Base-by-base conservation (phyloP, 495 filamentous ascomycete genomes). In the Neurospora cerealis region DNA sequence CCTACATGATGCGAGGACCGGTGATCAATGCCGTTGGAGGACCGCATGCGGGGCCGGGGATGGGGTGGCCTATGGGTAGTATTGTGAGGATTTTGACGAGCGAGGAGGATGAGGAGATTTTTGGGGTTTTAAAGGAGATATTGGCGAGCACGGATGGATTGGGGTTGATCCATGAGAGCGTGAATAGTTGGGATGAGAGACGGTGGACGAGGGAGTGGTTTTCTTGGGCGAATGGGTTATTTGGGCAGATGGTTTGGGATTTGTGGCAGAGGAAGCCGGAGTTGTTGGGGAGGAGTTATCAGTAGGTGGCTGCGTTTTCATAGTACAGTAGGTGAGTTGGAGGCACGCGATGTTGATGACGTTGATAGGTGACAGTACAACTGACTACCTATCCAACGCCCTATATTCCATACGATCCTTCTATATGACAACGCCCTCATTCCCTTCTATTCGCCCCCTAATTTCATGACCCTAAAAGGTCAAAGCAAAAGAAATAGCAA, bases 161-260 rank as follows among this genome's bases (percentile, higher is more conserved):
- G 15, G 89, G 89, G 9, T 74, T 91, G 75, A 86, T 91, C 13
- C 89, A 91, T 74, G 88, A 90, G 81, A 90, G 88, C 69, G 82
- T 90, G 73, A 86, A 88, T 77, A 83, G 80, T 9, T 88, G 83
- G 54, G 81, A 90, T 74, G 78, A 76, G 42, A 80, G 69, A 2
- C 75, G 83, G 36, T 91, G 89, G 88, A 89, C 89, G 11, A 82
- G 90, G 77, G 86, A 88, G 77, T 91, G 90, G 89, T 91, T 91
- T 74, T 89, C 88, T 1, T 91, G 90, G 90, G 89, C 88, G 10
- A 91, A 92, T 77, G 89, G 90, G 19, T 81, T 92, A 70, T 91
- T 92, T 79, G 90, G 89, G 17, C 87, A 91, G 78, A 86, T 88
- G 84, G 86, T 92, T 44, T 78, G 91, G 70, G 87, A 91, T 76